Conservation (phyloP, 2,329 filamentous ascomycete genomes). For the Fusarium odoratissimum region DNA sequence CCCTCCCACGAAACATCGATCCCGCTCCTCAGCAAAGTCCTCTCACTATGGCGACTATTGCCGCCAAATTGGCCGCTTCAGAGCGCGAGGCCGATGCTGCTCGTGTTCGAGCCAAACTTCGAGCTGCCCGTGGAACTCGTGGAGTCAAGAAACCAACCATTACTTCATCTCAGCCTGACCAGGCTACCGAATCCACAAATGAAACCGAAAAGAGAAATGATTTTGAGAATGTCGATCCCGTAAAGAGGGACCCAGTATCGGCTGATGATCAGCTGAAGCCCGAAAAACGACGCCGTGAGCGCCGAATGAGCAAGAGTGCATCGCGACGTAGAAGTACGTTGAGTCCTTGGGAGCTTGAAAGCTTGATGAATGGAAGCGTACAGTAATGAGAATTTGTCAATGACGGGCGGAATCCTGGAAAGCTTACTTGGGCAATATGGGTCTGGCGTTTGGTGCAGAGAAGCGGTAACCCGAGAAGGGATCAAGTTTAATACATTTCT, state of each 20-base stretch:
- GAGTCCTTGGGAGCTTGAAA: conserved; percentile 79
- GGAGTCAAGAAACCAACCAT: conserved; percentile 48
- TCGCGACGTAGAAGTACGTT: conserved; percentile 79
- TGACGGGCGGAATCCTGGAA: conserved; percentile 33
- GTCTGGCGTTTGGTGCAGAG: conserved; percentile 41
- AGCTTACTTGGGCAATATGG: conserved; percentile 32
- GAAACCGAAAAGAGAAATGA: conserved; percentile 17
- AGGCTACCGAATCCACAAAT: conserved; percentile 6
- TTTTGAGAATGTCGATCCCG: conserved; percentile 49
- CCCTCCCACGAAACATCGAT: conserved; percentile 52
- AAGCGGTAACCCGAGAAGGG: conserved; percentile 7
- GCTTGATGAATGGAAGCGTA: conserved; percentile 65
- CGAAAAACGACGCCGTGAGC: conserved; percentile 63
- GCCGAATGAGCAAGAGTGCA: conserved; percentile 64
- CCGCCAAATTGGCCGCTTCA: conserved; percentile 72
- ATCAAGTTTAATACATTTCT: conserved; percentile 23
- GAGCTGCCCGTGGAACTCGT: conserved; percentile 60
- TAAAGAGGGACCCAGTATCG: conserved; percentile 48
- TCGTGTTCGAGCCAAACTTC: conserved; percentile 71
- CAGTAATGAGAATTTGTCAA: conserved; percentile 47
- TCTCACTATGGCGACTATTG: conserved; percentile 70
- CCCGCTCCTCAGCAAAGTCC: conserved; percentile 64
- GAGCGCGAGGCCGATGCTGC: conserved; percentile 73
- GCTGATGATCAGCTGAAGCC: conserved; percentile 43
- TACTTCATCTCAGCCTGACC: conserved; percentile 34